phyloP scores from a whole-genome alignment of 106 monocot species.

The Dioscorea zingiberensis region DNA sequence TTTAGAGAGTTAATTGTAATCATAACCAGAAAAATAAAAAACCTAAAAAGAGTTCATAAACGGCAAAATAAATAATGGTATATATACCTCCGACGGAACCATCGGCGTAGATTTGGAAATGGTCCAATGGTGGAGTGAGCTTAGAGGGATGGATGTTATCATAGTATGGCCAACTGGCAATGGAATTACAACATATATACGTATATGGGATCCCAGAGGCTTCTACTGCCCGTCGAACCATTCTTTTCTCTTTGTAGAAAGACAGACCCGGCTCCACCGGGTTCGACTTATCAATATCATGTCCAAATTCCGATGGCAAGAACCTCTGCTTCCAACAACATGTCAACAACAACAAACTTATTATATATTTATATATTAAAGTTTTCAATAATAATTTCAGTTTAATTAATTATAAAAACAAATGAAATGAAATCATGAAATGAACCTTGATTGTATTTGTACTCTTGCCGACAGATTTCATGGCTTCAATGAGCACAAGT shows the following conservation, averaged over 20 bases:
- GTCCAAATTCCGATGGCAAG: conserved; percentile 56
- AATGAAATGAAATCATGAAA: background rate
- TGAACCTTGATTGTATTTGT: conserved; percentile 41
- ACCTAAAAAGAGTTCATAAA: no score
- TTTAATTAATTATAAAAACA: background rate
- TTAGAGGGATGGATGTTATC: conserved; percentile 29
- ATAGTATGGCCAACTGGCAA: conserved; percentile 32
- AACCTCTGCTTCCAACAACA: conserved; percentile 28
- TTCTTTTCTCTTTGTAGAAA: conserved; percentile 25
- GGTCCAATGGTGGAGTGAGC: conserved; percentile 26
- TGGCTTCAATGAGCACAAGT: conserved; percentile 26
- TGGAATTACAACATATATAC: conserved; percentile 35
- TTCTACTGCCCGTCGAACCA: conserved; percentile 27
- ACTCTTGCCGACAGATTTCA: conserved; percentile 19
- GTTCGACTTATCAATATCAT: conserved; percentile 32
- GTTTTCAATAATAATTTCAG: no score
- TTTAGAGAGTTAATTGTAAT: no score
- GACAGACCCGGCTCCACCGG: conserved; percentile 24
- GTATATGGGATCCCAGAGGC: conserved; percentile 37
- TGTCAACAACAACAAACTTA: no score
- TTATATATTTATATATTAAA: no score
- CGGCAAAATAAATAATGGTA: background rate
- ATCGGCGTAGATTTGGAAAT: conserved; percentile 44
- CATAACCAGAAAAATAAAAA: no score
- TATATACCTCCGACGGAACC: conserved; percentile 33